Evolutionary conservation across 1,139 yeast species (phyloP), one percentile per base, ranked within the genome.

Genomic region (Saccharomyces hybrid): DNA sequence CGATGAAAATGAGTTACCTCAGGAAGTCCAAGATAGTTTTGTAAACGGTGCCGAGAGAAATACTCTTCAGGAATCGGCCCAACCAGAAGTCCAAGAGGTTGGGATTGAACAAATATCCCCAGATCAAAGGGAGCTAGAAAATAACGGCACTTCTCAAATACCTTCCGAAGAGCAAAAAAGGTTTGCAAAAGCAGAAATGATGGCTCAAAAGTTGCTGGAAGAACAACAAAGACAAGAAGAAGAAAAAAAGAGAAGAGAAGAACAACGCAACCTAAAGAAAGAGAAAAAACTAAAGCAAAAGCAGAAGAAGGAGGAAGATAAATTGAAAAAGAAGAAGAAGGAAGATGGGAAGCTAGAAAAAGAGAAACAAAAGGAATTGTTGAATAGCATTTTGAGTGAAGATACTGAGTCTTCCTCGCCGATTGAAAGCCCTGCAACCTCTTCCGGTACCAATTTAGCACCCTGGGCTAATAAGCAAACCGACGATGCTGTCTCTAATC

Each of bases 381-480:
- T 34, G 20, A 28, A 48, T 20, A 25, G 14, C 2, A 25, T 20
- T 2, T 9, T 38, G 13, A 16, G 7, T 38, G 44, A 5, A 8
- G 13, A 38, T 8, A 8, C 25, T 1, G 44, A 16, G 7, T 5
- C 25, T 7, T 38, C 44, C 9, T 16, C 42, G 20, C 38, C 50
- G 16, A 20, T 2, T 20, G 53, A 51, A 26, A 48, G 55, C 49
- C 54, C 61, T 20, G 20, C 20, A 20, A 20, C 20, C 14, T 52
- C 55, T 14, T 51, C 54, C 8, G 41, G 53, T 20, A 59, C 55
- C 31, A 52, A 57, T 34, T 49, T 67, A 26, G 79, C 80, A 5
- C 79, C 81, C 16, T 75, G 79, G 80, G 78, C 78, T 5, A 68
- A 65, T 61, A 72, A 66, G 50, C 71, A 72, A 31, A 73, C 69